Percentiles rank a stretch among this genome's conserved stretches.
Evolutionary conservation across 2,329 filamentous ascomycete genomes (phyloP).

Genomic region (Spiromastix sp.): DNA sequence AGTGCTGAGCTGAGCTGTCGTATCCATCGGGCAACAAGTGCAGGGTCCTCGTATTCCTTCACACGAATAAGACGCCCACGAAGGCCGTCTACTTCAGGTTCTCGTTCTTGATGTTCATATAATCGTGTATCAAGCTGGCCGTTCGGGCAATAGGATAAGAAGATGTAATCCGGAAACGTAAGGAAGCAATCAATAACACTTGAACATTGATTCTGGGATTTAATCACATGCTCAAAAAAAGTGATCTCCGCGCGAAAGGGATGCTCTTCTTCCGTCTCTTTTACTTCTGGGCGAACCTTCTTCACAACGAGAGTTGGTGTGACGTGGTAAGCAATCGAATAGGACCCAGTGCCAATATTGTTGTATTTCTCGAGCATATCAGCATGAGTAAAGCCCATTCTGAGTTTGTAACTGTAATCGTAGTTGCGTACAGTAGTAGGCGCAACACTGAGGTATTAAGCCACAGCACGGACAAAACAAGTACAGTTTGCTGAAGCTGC

Average conservation of each 20-base stretch:
- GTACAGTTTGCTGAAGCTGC: too few relatives aligned
- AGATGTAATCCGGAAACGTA: conserved; percentile 10
- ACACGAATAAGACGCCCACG: conserved; percentile 9
- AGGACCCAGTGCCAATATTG: too few relatives aligned
- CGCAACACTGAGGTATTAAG: too few relatives aligned
- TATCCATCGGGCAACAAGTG: conserved; percentile 13
- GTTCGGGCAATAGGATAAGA: conserved; percentile 10
- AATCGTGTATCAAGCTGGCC: conserved; percentile 4
- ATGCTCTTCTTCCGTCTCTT: conserved; percentile 2
- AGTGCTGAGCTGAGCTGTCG: conserved; percentile 12
- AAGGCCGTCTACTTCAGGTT: conserved; percentile 5
- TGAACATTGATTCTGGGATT: conserved; percentile 8
- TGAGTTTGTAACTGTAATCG: too few relatives aligned
- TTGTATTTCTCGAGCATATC: too few relatives aligned
- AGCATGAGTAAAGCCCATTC: too few relatives aligned
- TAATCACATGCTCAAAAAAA: conserved; percentile 10
- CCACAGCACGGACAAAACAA: too few relatives aligned
- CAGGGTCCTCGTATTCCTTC: conserved; percentile 12
- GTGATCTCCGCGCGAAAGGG: conserved; percentile 8
- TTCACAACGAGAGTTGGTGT: too few relatives aligned
- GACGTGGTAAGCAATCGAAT: too few relatives aligned
- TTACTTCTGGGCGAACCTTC: conserved; percentile 9
- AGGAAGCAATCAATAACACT: conserved; percentile 13
- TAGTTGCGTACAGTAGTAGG: too few relatives aligned
- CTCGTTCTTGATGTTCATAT: conserved; percentile 8